Base-by-base conservation (phyloP, 495 filamentous ascomycete genomes). In the Cudoniella acicularis region DNA sequence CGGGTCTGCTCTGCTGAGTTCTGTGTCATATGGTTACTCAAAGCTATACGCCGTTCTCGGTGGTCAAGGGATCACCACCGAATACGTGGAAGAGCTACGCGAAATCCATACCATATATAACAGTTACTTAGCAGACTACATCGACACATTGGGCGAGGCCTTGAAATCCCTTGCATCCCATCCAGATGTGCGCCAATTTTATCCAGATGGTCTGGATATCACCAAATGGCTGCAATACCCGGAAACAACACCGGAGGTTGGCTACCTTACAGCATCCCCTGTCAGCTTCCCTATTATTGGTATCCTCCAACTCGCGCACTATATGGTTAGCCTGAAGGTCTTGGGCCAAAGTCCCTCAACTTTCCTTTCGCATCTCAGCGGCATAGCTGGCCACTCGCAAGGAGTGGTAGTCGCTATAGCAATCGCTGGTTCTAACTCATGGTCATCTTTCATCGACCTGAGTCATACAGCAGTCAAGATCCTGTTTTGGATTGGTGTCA, bases 261-360 rank as follows among this genome's bases (percentile, higher is more conserved):
- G 95, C 68, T 96, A 97, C 68, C 82, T 98, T 2, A 87, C 96
- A 24, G 94, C 92, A 3, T 92, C 94, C 0, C 94, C 93, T 2
- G 93, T 97, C 70, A 96, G 92, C 77, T 83, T 98, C 59, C 93
- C 93, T n/a, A 76, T 98, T 66, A 97, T 97, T 63, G 93, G 93
- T 22, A 79, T 97, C 61, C 90, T 95, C 8, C 92, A 96, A 70
- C 75, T 98, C 43, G 87, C 91, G 9, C 91, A 97, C 72, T 97
- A 93, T 66, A 84, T 83, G 42, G 89, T 98, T 25, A 90, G 89
- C 49, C 96, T 92, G 76, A 88, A 90, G 71, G 87, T 88, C 16
- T 75, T 96, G 49, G 92, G 92, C 45, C 82, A 85, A 27, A 82
- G 90, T 60, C 94, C 93, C 1, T 90, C 91, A 21, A 83, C 91